A percentile compares a stretch with the other conserved stretches of the same genome.
These are phyloP conservation scores for Ananas comosus DNA, from an alignment of 176 grass and related monocot genomes.

Conservation along the genomic window DNA sequence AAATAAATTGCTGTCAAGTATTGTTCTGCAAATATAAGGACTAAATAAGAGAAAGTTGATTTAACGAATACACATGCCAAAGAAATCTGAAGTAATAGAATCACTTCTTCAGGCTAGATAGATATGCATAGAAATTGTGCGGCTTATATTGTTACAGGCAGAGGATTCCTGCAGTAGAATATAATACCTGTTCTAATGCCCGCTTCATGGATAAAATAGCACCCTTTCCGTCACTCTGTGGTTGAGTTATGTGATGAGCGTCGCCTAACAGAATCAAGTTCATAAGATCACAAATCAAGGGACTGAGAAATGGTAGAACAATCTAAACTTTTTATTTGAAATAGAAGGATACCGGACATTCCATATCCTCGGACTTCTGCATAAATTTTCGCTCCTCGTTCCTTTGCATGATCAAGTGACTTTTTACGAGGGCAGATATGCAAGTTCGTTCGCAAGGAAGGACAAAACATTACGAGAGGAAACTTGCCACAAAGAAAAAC, in stretches of 20 bases:
- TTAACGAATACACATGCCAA: no score
- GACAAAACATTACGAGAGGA: background rate
- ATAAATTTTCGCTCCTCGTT: constrained; percentile 83
- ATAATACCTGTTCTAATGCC: constrained; percentile 57
- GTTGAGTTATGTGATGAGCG: constrained; percentile 92
- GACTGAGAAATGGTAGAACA: background rate
- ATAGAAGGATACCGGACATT: constrained; percentile 68
- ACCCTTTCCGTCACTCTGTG: constrained; percentile 66
- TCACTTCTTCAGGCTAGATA: no score
- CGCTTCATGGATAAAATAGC: constrained; percentile 80
- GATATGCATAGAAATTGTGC: background rate
- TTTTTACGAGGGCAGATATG: constrained; percentile 7
- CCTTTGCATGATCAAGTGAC: constrained; percentile 77
- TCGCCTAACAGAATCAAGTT: constrained; percentile 46
- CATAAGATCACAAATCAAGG: background rate
- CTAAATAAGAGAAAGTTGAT: no score
- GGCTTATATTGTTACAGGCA: background rate
- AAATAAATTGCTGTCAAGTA: no score
- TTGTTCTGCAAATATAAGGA: no score
- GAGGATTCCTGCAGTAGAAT: background rate
- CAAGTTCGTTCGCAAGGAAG: constrained; percentile 10
- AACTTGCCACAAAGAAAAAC: background rate
- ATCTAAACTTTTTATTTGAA: constrained; percentile 6
- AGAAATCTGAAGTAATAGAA: no score
- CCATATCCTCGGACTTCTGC: constrained; percentile 86